Base-by-base conservation (phyloP, 1,139 yeast genomes). In the Scheffersomyces segobiensis region DNA sequence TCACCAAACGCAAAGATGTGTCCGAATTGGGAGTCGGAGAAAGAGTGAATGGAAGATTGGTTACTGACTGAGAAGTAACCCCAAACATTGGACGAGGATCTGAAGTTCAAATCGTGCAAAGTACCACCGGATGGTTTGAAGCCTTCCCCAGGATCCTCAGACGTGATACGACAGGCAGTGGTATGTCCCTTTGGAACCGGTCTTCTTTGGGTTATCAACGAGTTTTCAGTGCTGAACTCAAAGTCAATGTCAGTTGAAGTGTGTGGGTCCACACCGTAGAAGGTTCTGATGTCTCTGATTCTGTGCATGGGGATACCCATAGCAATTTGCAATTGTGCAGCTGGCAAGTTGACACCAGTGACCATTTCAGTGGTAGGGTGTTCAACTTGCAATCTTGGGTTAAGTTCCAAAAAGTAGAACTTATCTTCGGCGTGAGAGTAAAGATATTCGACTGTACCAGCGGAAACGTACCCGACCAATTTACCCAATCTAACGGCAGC, bases 351-450 rank as follows among this genome's bases (percentile, higher is more conserved):
- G 57, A 95, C 98, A 65, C 99, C 99, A 32, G 97, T 89, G 58
- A 92, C 99, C 99, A 95, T 95, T 81, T 95, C 99, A 51, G 99
- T 95, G 56, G 99, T 95, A 69, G 99, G 99, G 83, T 95, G 99
- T 83, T 95, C 99, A 63, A 95, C 99, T 82, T 95, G 99, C 73
- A 95, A 84, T 83, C 99, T 90, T 69, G 99, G 99, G 76, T 95
- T 95, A 73, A 95, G 84, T 79, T 95, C 99, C 74, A 95, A 84
- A 75, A 95, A 95, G 82, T 93, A 95, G 74, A 93, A 95, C 75
- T 93, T 93, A 76, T 93, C 95, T 65, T 95, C 98, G 57, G 91
- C 86, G 73, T 93, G 95, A 21, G 98, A 92, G 74, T 95, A 95
- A 68, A 95, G 84, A 77, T 95, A 95, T 78, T 95, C 99, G 56